Conservation (phyloP, 805 yeast species). For the Yarrowia sp. region DNA sequence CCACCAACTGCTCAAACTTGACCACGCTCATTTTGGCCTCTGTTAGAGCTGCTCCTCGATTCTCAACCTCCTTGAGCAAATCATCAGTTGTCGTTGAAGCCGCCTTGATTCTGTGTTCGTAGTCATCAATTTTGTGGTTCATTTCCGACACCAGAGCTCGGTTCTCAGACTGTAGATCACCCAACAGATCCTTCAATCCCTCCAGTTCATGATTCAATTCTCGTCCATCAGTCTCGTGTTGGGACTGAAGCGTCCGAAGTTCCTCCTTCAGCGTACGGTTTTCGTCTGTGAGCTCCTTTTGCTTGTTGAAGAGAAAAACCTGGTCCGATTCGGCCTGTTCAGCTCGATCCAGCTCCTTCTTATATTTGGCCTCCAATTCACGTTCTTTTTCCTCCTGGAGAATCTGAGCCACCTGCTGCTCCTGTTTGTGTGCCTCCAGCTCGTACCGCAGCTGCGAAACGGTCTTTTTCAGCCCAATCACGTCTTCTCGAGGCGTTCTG, state of each 20-base stretch:
- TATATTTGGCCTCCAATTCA: constrained; percentile 37
- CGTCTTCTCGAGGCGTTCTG: constrained; percentile 15
- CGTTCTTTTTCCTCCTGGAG: constrained; percentile 38
- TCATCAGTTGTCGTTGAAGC: constrained; percentile 22
- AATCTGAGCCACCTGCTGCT: constrained; percentile 42
- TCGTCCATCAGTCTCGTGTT: constrained; percentile 27
- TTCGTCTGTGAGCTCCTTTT: constrained; percentile 37
- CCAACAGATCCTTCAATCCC: not conserved
- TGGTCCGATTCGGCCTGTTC: constrained; percentile 42
- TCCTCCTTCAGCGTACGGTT: constrained; percentile 34
- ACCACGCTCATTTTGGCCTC: constrained; percentile 23
- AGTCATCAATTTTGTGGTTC: constrained; percentile 20
- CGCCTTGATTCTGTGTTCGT: constrained; percentile 20
- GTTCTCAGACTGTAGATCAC: not conserved
- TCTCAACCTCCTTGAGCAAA: constrained; percentile 25
- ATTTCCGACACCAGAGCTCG: not conserved
- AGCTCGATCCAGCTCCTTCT: constrained; percentile 38
- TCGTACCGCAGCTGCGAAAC: constrained; percentile 40
- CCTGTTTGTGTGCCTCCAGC: constrained; percentile 42
- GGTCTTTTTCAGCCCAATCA: constrained; percentile 33
- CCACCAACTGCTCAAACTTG: constrained; percentile 30
- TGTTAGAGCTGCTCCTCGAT: not conserved
- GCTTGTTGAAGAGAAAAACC: constrained; percentile 42
- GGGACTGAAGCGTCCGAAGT: constrained; percentile 34
- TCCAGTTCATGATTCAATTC: constrained; percentile 10